phyloP scores from a whole-genome alignment of 2,329 filamentous ascomycete species.

The Aspergillus sp. region DNA sequence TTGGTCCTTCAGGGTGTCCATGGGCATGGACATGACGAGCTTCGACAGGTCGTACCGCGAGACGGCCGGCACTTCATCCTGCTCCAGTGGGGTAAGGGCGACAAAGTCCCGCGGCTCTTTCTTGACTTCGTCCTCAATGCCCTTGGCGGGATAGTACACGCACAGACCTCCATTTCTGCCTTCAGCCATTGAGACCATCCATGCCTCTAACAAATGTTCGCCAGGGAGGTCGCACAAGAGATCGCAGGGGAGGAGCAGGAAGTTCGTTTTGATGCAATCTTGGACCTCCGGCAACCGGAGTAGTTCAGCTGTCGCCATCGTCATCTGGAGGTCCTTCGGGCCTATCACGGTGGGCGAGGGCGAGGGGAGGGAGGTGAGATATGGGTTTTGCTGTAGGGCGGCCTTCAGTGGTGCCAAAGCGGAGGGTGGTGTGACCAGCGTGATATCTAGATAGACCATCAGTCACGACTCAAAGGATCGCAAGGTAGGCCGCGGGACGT shows the following conservation, averaged over 20 bases:
- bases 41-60: constrained; percentile 67
- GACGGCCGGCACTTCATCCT: constrained; percentile 49
- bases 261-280: constrained; percentile 3
- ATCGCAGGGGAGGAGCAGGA: constrained; percentile 6
- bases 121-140: constrained; percentile 69
- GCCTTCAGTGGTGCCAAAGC: constrained; percentile 42
- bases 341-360: constrained; percentile 30
- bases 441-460: constrained; percentile 35
- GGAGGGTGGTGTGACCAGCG: constrained; percentile 45
- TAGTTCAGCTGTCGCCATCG: constrained; percentile 5
- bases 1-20: constrained; percentile 81
- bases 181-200: constrained; percentile 65
- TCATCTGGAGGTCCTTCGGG: constrained; percentile 9
- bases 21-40: constrained; percentile 81
- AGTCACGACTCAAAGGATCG: background rate
- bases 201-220: constrained; percentile 55
- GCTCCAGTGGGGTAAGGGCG: constrained; percentile 67
- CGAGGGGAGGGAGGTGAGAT: constrained; percentile 46
- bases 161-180: constrained; percentile 78
- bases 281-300: constrained; percentile 8
- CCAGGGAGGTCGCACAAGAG: constrained; percentile 7
- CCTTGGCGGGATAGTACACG: constrained; percentile 88
- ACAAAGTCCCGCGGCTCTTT: constrained; percentile 92
- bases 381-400: constrained; percentile 47
- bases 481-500: background rate